phyloP scores from a whole-genome alignment of 2,329 filamentous ascomycete genomes.

The Bipolaris cookei region DNA sequence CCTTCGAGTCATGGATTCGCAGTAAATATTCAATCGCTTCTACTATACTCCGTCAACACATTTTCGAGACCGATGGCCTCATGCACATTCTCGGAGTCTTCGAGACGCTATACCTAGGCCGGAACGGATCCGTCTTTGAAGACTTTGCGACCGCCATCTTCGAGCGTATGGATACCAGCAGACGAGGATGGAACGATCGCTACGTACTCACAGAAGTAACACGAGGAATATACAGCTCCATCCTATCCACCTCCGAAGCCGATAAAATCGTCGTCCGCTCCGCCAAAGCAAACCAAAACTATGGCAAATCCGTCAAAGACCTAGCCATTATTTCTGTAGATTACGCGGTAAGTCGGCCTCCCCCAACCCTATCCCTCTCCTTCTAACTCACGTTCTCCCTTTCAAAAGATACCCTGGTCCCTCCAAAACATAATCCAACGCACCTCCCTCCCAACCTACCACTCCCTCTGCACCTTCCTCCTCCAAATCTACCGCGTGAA shows the following conservation, averaged over 20 bases:
- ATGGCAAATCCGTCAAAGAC: constrained; percentile 65
- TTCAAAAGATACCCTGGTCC: constrained; percentile 58
- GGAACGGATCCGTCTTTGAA: constrained; percentile 72
- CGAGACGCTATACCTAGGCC: constrained; percentile 76
- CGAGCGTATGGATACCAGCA: constrained; percentile 69
- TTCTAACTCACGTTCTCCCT: not conserved
- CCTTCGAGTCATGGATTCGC: constrained; percentile 78
- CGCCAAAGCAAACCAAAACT: constrained; percentile 52
- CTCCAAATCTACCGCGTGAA: constrained; percentile 77
- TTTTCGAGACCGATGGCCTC: constrained; percentile 74
- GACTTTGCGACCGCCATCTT: constrained; percentile 74
- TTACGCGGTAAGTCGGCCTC: constrained; percentile 66
- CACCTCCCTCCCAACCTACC: constrained; percentile 69
- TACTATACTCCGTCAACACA: constrained; percentile 65
- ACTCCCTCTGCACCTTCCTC: constrained; percentile 74
- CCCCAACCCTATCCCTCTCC: not conserved
- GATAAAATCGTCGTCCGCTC: constrained; percentile 68
- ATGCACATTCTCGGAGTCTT: constrained; percentile 69
- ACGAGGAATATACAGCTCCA: constrained; percentile 69
- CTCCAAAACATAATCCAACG: constrained; percentile 75
- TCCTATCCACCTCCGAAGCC: constrained; percentile 60
- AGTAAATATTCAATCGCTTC: constrained; percentile 75
- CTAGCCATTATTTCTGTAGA: constrained; percentile 69
- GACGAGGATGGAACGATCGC: constrained; percentile 75
- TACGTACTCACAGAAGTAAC: constrained; percentile 81